Percentiles rank a stretch among this genome's conserved stretches.
These are phyloP conservation scores for Coemansia sp. DNA, from an alignment of 192 early-diverging fungal species.

Conservation along the genomic window DNA sequence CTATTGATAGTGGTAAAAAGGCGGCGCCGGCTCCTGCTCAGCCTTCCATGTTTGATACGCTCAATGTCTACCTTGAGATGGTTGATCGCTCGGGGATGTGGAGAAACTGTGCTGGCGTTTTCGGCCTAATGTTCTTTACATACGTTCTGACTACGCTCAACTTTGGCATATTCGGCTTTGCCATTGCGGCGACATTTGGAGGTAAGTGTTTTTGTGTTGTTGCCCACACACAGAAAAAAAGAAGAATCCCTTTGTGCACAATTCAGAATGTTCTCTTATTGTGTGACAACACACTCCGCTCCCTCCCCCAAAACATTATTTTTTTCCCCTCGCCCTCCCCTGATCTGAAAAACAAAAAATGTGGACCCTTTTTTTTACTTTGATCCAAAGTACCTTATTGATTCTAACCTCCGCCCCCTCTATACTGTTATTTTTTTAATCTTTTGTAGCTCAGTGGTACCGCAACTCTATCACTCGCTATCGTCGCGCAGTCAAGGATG, in stretches of 20 bases:
- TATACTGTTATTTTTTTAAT: neutral
- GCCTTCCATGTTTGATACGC: constrained; percentile 45
- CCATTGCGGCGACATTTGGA: constrained; percentile 40
- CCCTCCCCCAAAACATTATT: neutral
- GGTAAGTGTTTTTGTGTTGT: constrained; percentile 54
- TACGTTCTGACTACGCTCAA: constrained; percentile 52
- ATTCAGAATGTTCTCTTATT: neutral
- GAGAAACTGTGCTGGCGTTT: constrained; percentile 59
- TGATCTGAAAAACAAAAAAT: neutral
- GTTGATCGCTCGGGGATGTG: constrained; percentile 56
- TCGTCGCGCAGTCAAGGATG: constrained; percentile 69
- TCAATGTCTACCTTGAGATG: constrained; percentile 50
- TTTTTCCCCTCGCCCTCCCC: neutral
- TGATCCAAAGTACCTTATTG: neutral
- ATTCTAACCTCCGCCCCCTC: neutral
- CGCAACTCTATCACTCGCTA: constrained; percentile 72
- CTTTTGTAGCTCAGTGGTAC: constrained; percentile 67
- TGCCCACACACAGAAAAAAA: neutral
- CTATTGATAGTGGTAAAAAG: constrained; percentile 54
- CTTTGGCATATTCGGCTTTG: constrained; percentile 55
- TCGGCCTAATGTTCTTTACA: constrained; percentile 54
- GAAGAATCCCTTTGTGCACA: neutral
- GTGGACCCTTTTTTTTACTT: neutral
- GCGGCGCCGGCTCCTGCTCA: constrained; percentile 27
- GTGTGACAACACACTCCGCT: neutral